Base-by-base conservation (phyloP, 768 basidiomycete genomes). In the Boletellus emodensis region DNA sequence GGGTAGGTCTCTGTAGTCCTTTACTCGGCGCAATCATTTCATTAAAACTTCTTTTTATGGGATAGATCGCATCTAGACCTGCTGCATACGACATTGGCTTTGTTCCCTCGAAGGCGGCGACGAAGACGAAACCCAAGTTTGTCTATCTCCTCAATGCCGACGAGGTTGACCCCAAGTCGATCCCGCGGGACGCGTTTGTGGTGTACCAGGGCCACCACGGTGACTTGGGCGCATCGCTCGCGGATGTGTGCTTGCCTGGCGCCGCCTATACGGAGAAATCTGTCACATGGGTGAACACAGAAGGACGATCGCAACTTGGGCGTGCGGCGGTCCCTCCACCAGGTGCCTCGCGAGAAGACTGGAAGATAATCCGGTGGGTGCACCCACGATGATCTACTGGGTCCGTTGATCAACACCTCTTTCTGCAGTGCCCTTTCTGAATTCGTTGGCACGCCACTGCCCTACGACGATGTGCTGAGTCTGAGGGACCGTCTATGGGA, bases 121-220 rank as follows among this genome's bases (percentile, higher is more conserved):
- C 90, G 14, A 62, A 75, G 45, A 80, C 82, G 41, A 84, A 81
- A 55, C 88, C 96, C 56, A 99, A 97, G 72, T 98, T 98, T 72
- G 73, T 99, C 57, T 97, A 96, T 73, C 85, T 99, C 44, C 81
- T 99, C 51, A 94, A 94, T 67, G 94, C 96, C 7, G 96, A 99
- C 62, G 94, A 97, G 62, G 70, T 98, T 47, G 83, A 94, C 66
- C 87, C 92, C 36, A 80, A 82, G 44, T 82, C 87, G 3, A 94
- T 99, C 52, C 94, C 96, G 28, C 74, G 80, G 49, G 82, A 92
- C 60, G 93, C 95, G 3, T 98, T 98, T 62, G 94, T 98, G 40
- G 95, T 99, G 13, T 99, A 99, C 69, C 96, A 98, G 63, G 96
- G 96, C 33, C 94, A 97, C 68, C 96, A 99, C 64, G 96, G 96